Base-by-base conservation (phyloP, 805 yeast species). In the Candida adriatica region DNA sequence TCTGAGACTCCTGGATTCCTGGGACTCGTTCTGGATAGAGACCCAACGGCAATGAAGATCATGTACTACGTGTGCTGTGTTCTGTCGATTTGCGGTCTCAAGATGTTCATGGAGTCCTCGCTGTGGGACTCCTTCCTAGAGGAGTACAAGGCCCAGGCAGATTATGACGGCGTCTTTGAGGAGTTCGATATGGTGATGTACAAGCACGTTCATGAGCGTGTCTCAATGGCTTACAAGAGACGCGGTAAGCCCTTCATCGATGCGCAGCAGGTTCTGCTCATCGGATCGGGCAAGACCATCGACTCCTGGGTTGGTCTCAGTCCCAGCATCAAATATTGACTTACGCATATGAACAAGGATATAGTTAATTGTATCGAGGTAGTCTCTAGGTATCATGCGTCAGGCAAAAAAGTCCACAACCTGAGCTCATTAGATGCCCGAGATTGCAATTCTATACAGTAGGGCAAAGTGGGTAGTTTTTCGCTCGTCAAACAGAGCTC, bases 401-500 rank as follows among this genome's bases (percentile, higher is more conserved):
- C n/a, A n/a, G n/a, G n/a, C n/a, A n/a, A n/a, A n/a, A n/a, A n/a
- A n/a, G n/a, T n/a, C n/a, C n/a, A n/a, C n/a, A n/a, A n/a, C n/a
- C n/a, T n/a, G n/a, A n/a, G n/a, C n/a, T n/a, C n/a, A n/a, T n/a
- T n/a, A n/a, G n/a, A n/a, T n/a, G n/a, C n/a, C n/a, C n/a, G n/a
- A n/a, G n/a, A n/a, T n/a, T n/a, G n/a, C n/a, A n/a, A n/a, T n/a
- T n/a, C n/a, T n/a, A n/a, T n/a, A n/a, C 13, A 23, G 13, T 18
- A 5, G 4, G 37, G 37, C 27, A 18, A 34, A 21, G 21, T 8
- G 30, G 6, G 21, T 20, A 18, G 8, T n/a, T 18, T 10, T 10
- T 4, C 34, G 2, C 2, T 21, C 38, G 31, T 31, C 38, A 36
- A 36, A 36, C 40, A 34, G 40, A 55, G 69, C 69, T 64, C 60